Evolutionary conservation across 768 basidiomycete genomes (phyloP).

Genomic region (Boletus vermiculosoides): DNA sequence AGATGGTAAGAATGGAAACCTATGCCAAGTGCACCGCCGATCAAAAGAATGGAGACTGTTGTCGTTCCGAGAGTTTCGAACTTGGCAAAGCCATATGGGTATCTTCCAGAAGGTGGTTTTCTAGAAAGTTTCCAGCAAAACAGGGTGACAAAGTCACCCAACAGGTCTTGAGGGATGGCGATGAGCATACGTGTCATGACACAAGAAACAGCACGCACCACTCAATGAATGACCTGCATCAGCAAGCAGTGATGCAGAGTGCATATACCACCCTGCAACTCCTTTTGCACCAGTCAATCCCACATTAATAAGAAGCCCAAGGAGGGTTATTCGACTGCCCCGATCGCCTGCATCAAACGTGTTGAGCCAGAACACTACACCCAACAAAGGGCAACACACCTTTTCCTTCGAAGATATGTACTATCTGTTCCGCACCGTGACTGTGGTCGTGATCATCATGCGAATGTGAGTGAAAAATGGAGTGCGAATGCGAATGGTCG

Average conservation of each 20-base stretch:
- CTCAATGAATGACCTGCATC: slow-evolving; percentile 92
- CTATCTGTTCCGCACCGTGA: slow-evolving; percentile 64
- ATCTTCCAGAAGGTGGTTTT: slow-evolving; percentile 71
- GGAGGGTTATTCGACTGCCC: slow-evolving; percentile 79
- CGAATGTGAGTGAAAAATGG: slow-evolving; percentile 66
- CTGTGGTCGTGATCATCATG: slow-evolving; percentile 57
- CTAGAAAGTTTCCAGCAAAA: slow-evolving; percentile 86
- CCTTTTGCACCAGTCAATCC: slow-evolving; percentile 83
- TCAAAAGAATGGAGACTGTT: slow-evolving; percentile 81
- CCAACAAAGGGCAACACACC: slow-evolving; percentile 41
- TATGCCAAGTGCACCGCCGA: slow-evolving; percentile 80
- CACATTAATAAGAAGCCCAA: slow-evolving; percentile 83
- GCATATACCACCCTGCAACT: slow-evolving; percentile 83
- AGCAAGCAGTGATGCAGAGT: slow-evolving; percentile 87
- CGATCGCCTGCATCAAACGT: slow-evolving; percentile 55
- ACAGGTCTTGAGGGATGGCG: slow-evolving; percentile 50
- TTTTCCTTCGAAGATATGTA: slow-evolving; percentile 63
- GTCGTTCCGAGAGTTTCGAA: slow-evolving; percentile 96
- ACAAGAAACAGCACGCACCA: slow-evolving; percentile 48
- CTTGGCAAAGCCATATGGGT: slow-evolving; percentile 90
- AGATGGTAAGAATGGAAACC: slow-evolving; percentile 90
- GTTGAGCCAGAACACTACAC: not conserved
- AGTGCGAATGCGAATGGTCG: slow-evolving; percentile 55
- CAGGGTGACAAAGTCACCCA: slow-evolving; percentile 90
- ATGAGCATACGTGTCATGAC: slow-evolving; percentile 9